Base-by-base conservation (phyloP, 2,329 filamentous ascomycete species). In the Aspergillus viridinutans region DNA sequence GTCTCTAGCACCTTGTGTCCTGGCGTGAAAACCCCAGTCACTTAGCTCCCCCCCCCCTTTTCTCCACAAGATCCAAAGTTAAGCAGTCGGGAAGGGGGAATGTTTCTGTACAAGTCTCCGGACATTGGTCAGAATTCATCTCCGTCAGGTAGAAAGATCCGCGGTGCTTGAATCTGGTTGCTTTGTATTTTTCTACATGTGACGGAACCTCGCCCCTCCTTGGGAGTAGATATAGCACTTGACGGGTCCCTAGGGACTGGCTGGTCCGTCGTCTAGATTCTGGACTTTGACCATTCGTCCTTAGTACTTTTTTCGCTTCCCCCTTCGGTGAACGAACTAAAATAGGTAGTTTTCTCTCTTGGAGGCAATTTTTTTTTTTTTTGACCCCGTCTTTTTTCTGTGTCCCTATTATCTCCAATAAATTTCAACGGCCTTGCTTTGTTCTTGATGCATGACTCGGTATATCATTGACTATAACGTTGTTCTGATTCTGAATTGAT, bases 111-210 rank as follows among this genome's bases (percentile, higher is more conserved):
- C 52, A 40, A 35, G 54, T 23, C 25, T 47, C 29, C 35, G 52
- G 32, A 21, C 12, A 53, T 50, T 45, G 48, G 28, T 38, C 14
- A 50, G 50, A 43, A 25, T 26, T 32, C 40, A 53, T 29, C 14
- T 40, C 54, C 55, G 21, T 26, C 43, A 23, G 23, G 4, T 47
- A 3, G 23, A 40, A 58, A 55, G 56, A 51, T 55, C 52, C 56
- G 52, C 56, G 52, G 56, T 58, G 56, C 52, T 58, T 54, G 42
- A 55, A 42, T 35, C 43, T 32, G 38, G 28, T 49, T 20, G 14
- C 21, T 49, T 29, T 51, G 14, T 12, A 47, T 49, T 48, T 6
- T 23, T 49, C 50, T 43, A 59, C 58, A 61, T 61, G 58, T 61
- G 58, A 61, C 49, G 49, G 53, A 25, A 40, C 38, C 52, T 43